Evolutionary conservation across 2,329 filamentous ascomycete species (phyloP), one percentile per base, ranked within the genome.

Genomic region (Geosmithia flava): DNA sequence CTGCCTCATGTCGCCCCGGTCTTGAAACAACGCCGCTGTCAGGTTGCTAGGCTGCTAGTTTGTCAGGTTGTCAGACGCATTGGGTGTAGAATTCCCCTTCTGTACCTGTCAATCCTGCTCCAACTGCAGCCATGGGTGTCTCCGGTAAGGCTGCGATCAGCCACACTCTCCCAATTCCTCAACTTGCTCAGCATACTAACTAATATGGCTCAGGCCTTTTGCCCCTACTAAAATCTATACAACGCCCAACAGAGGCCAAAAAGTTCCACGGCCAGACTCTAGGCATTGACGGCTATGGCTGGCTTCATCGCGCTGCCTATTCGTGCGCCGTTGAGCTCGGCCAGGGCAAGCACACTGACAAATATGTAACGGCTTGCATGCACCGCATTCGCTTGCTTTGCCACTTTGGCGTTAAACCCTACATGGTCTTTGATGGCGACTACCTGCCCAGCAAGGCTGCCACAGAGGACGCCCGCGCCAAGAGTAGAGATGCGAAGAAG

Each of bases 251-350:
- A 46, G 85, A 87, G 56, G 74, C 98, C 51, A 94, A 89, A 62
- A 89, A 89, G 59, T 96, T 86, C 64, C 70, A 78, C 13, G 93
- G 91, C 47, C 83, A 95, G 66, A 95, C 85, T 1, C 76, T 98
- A 44, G 94, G 86, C n/a, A 83, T 98, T 37, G 93, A 98, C 65
- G 91, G 86, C 49, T 98, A 98, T 74, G 93, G 91, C 62, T 98
- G 94, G 93, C 81, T 98, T 48, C 93, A 98, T 66, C 84, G 93
- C 55, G 94, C 90, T 48, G 89, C 89, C 44, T 83, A 94, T 54
- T 79, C 87, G 46, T 97, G 91, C 69, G 88, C 91, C 53, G 80
- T 93, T 58, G 93, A 97, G 58, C 76, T 98, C 53, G 93, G 89
- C 37, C 77, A 91, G 58, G 88, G 80, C 58, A 93, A 87, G 62